phyloP scores from a whole-genome alignment of 345 rosid genomes.

The Conringia planisiliqua region DNA sequence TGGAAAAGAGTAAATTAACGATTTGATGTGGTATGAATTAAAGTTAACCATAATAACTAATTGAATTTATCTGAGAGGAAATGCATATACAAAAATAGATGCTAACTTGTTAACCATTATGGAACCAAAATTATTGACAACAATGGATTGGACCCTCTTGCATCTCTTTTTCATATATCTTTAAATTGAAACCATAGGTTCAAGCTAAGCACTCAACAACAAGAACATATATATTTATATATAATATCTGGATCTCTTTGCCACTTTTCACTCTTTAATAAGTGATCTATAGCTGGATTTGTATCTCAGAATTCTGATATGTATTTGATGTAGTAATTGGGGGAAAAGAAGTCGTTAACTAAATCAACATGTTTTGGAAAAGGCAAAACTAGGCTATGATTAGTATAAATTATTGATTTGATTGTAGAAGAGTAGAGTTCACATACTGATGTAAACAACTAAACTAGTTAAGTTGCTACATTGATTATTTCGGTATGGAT shows the following conservation, averaged over 20 bases:
- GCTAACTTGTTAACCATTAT: constrained; percentile 37
- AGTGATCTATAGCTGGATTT: constrained; percentile 27
- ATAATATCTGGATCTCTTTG: constrained; percentile 26
- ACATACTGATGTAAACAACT: neutral
- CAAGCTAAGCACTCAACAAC: constrained; percentile 39
- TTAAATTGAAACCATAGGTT: constrained; percentile 55
- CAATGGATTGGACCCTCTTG: constrained; percentile 33
- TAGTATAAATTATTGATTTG: neutral
- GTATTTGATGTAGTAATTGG: neutral
- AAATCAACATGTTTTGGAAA: neutral
- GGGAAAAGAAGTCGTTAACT: neutral
- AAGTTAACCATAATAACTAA: neutral
- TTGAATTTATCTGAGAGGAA: neutral
- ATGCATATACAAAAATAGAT: constrained; percentile 9
- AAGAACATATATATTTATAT: constrained; percentile 29
- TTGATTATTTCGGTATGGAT: neutral
- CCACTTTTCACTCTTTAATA: constrained; percentile 18
- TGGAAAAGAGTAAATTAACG: neutral
- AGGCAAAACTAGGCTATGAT: neutral
- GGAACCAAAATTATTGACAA: constrained; percentile 35
- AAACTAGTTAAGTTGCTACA: neutral
- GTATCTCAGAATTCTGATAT: neutral
- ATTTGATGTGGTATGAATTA: constrained; percentile 32
- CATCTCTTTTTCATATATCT: constrained; percentile 44
- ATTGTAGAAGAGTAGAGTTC: neutral